Conservation (phyloP, 2,329 filamentous ascomycete species). For the Exophiala spinifera region DNA sequence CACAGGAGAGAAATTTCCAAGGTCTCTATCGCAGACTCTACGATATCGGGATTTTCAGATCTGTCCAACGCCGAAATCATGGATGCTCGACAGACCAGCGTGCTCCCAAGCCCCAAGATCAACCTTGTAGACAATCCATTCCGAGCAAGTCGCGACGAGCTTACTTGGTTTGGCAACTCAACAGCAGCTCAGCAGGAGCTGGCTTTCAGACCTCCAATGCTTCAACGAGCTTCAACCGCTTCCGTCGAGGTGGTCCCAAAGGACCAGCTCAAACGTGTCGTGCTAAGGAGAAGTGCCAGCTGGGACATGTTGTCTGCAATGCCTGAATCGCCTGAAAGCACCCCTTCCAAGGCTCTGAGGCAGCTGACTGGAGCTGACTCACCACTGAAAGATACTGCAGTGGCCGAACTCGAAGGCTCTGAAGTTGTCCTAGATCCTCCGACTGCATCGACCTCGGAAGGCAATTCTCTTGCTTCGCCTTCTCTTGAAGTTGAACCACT, state of each 20-base stretch:
- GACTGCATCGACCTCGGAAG: conserved; percentile 4
- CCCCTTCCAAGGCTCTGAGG: conserved; percentile 25
- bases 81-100: conserved; percentile 27
- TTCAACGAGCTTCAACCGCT: conserved; percentile 29
- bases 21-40: conserved; percentile 29
- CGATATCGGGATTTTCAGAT: conserved; percentile 26
- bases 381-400: conserved; percentile 20
- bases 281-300: conserved; percentile 22
- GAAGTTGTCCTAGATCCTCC: background rate
- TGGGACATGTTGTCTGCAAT: conserved; percentile 27
- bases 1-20: conserved; percentile 29
- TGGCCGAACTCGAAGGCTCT: conserved; percentile 28
- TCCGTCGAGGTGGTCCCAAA: conserved; percentile 31
- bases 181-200: conserved; percentile 12
- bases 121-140: conserved; percentile 28
- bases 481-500: conserved; percentile 22
- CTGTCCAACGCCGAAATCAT: conserved; percentile 32
- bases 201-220: conserved; percentile 18
- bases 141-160: conserved; percentile 15
- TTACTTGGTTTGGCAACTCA: conserved; percentile 19
- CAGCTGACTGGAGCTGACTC: conserved; percentile 27
- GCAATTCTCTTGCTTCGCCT: conserved; percentile 18
- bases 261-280: conserved; percentile 25
- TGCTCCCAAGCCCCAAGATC: conserved; percentile 29
- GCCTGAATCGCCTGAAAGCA: conserved; percentile 19